These are phyloP conservation scores for Neurospora tetrasperma DNA, from an alignment of 495 filamentous ascomycete genomes.

Conservation along the genomic window DNA sequence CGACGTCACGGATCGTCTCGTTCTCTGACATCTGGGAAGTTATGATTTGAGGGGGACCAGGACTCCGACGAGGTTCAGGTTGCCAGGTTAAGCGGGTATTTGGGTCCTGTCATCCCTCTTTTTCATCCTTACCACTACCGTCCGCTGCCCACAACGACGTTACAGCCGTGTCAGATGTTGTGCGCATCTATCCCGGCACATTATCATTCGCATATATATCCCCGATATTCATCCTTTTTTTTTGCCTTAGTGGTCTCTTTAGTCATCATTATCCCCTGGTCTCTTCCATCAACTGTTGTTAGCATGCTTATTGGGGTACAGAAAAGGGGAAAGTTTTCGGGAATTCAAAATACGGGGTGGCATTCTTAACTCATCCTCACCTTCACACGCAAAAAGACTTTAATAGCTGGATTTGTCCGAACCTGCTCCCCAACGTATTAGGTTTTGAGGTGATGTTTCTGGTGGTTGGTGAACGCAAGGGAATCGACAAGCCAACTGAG, in stretches of 20 bases:
- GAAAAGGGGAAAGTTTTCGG: not conserved
- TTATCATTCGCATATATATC: not conserved
- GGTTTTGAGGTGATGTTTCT: not conserved
- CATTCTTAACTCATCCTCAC: not conserved
- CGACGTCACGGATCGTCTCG: not conserved
- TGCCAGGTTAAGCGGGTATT: not conserved
- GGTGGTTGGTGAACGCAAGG: not conserved
- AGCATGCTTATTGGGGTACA: not conserved
- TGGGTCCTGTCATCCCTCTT: not conserved
- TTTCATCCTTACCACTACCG: not conserved
- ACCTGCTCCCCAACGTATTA: not conserved
- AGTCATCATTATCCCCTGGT: not conserved
- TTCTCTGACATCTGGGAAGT: not conserved
- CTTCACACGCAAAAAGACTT: not conserved
- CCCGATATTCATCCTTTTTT: not conserved
- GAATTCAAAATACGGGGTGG: not conserved
- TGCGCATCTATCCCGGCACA: not conserved
- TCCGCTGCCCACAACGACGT: not conserved
- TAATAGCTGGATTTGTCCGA: not conserved
- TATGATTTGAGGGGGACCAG: not conserved
- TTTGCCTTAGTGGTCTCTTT: constrained; percentile 1
- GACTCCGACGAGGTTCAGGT: not conserved
- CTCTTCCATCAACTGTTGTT: not conserved
- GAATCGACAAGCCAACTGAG: not conserved
- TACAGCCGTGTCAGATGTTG: not conserved